A percentile compares a stretch with the other conserved stretches of the same genome.
These are phyloP conservation scores for Picochlorum costavermella DNA, from an alignment of 139 green algal species.

Conservation along the genomic window DNA sequence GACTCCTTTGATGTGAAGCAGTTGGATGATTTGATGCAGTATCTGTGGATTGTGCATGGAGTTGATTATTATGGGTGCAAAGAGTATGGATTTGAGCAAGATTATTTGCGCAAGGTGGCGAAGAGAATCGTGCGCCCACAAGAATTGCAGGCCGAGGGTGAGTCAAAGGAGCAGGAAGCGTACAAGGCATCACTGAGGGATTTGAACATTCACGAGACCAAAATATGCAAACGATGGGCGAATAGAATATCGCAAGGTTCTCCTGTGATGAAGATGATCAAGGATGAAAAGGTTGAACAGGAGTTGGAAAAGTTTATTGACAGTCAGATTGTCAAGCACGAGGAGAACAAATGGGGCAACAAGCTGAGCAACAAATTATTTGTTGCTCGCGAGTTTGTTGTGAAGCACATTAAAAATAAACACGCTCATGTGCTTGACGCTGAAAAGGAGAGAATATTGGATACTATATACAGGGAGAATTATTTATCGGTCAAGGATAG, in stretches of 20 bases:
- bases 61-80: conserved; percentile 79
- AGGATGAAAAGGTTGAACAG: conserved; percentile 43
- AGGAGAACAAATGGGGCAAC: conserved; percentile 80
- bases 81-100: conserved; percentile 14
- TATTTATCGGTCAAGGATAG: conserved; percentile 15
- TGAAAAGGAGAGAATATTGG: conserved; percentile 35
- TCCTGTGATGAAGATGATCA: conserved; percentile 48
- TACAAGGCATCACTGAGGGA: neutral
- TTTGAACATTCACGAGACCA: neutral
- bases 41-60: conserved; percentile 85
- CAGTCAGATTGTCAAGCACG: conserved; percentile 53
- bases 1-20: conserved; percentile 13
- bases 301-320: conserved; percentile 58
- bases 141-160: neutral
- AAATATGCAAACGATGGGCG: neutral
- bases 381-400: conserved; percentile 72
- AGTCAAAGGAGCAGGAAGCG: neutral
- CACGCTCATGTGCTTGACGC: conserved; percentile 57
- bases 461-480: conserved; percentile 32
- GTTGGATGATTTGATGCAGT: conserved; percentile 76
- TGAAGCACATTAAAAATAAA: conserved; percentile 86
- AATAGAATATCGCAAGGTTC: conserved; percentile 26
- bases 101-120: conserved; percentile 8
- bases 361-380: conserved; percentile 72
- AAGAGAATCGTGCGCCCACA: conserved; percentile 11